phyloP scores from a whole-genome alignment of 176 grass and related monocot genomes.

The Oryza coarctata region DNA sequence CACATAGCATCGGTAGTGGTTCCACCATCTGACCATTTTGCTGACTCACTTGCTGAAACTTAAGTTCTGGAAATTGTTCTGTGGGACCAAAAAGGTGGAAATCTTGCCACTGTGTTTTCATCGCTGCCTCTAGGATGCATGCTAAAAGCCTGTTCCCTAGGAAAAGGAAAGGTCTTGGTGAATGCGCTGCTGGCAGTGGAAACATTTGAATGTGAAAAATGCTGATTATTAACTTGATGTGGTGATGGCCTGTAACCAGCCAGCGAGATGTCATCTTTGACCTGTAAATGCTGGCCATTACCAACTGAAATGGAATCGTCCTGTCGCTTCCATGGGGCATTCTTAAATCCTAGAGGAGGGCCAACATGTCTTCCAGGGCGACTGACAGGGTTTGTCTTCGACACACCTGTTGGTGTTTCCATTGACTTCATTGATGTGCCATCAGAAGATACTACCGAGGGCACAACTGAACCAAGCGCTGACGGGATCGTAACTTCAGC shows the following conservation, averaged over 20 bases:
- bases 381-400: constrained; percentile 80
- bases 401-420: constrained; percentile 35
- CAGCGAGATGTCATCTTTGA: constrained; percentile 76
- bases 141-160: constrained; percentile 48
- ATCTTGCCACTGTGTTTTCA: constrained; percentile 72
- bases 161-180: constrained; percentile 56
- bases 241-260: constrained; percentile 51
- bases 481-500: constrained; percentile 47
- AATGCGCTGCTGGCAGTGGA: constrained; percentile 37
- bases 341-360: constrained; percentile 82
- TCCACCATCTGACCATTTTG: constrained; percentile 49
- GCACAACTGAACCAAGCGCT: constrained; percentile 47
- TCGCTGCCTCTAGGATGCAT: constrained; percentile 18
- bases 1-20: constrained; percentile 51
- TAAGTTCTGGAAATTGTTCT: constrained; percentile 40
- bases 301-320: constrained; percentile 42
- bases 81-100: constrained; percentile 80
- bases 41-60: constrained; percentile 51
- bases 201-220: constrained; percentile 32
- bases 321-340: constrained; percentile 51
- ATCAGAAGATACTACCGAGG: constrained; percentile 44
- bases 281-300: constrained; percentile 44
- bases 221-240: constrained; percentile 38
- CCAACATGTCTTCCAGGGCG: constrained; percentile 67
- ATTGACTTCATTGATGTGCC: constrained; percentile 36